These are phyloP conservation scores for Mycosphaerella arachidis DNA, from an alignment of 2,329 filamentous ascomycete genomes.

Conservation along the genomic window DNA sequence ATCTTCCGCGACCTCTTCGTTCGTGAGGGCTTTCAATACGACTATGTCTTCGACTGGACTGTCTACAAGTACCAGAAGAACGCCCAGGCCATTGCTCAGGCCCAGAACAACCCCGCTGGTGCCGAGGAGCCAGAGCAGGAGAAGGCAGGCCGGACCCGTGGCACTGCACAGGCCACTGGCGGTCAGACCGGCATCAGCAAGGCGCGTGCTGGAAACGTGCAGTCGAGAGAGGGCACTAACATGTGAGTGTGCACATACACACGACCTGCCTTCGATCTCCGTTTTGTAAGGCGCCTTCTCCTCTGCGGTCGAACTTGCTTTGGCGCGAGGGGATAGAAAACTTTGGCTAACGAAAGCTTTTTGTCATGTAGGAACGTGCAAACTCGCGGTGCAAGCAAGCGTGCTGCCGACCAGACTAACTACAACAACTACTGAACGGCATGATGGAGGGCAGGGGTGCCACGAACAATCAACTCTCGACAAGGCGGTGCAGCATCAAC, in stretches of 20 bases:
- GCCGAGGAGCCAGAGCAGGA: slow-evolving; percentile 64
- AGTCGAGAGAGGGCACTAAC: slow-evolving; percentile 80
- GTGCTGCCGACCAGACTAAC: slow-evolving; percentile 46
- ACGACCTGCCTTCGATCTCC: slow-evolving; percentile 32
- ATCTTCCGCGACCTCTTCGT: slow-evolving; percentile 99
- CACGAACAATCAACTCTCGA: slow-evolving; percentile 33
- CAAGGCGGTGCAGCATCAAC: slow-evolving; percentile 19
- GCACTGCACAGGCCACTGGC: slow-evolving; percentile 60
- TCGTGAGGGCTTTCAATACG: slow-evolving; percentile 98
- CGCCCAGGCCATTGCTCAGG: slow-evolving; percentile 84
- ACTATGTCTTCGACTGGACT: slow-evolving; percentile 99
- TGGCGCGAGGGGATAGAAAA: slow-evolving; percentile 60
- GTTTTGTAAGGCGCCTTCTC: slow-evolving; percentile 80
- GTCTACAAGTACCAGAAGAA: slow-evolving; percentile 99
- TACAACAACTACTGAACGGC: slow-evolving; percentile 46
- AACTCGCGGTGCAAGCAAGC: slow-evolving; percentile 44
- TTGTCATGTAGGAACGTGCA: slow-evolving; percentile 42
- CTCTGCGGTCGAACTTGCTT: slow-evolving; percentile 76
- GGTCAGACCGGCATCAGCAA: slow-evolving; percentile 51
- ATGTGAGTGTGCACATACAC: slow-evolving; percentile 80
- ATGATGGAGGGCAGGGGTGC: slow-evolving; percentile 35
- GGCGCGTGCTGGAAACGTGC: slow-evolving; percentile 70
- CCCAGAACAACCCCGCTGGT: slow-evolving; percentile 59
- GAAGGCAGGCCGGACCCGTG: slow-evolving; percentile 61
- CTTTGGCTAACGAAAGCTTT: slow-evolving; percentile 40